Percentiles rank a stretch among this genome's conserved stretches.
Evolutionary conservation across 192 early-diverging fungal genomes (phyloP).

Genomic region (Backusella liffmaniae): DNA sequence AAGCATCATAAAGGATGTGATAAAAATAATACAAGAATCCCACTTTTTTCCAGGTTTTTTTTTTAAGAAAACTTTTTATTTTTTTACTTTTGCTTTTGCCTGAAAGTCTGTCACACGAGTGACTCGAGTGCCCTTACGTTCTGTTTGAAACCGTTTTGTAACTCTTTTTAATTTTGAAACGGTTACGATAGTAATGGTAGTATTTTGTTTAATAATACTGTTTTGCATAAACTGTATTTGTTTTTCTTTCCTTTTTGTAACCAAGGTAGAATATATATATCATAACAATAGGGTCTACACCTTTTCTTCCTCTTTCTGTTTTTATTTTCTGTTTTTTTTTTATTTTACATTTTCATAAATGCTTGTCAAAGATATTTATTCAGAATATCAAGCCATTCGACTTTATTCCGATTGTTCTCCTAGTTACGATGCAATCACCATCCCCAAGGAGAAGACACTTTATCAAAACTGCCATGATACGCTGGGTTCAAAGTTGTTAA

Average conservation of each 20-base stretch:
- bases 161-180: neutral
- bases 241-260: neutral
- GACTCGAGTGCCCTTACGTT: neutral
- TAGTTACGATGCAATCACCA: neutral
- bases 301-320: neutral
- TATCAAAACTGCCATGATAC: neutral
- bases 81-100: too few species aligned
- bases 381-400: neutral
- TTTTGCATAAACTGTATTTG: neutral
- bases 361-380: neutral
- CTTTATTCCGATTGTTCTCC: neutral
- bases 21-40: too few species aligned
- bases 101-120: too few species aligned
- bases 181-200: neutral
- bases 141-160: neutral
- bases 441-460: neutral
- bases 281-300: neutral
- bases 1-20: too few species aligned
- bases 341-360: neutral
- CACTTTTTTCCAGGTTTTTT: too few species aligned
- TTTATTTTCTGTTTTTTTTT: neutral
- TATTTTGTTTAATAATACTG: neutral
- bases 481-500: neutral
- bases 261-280: neutral
- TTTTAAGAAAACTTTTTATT: too few species aligned